phyloP scores from a whole-genome alignment of 1,284 basidiomycete species.

The Rhizoctonia solani region DNA sequence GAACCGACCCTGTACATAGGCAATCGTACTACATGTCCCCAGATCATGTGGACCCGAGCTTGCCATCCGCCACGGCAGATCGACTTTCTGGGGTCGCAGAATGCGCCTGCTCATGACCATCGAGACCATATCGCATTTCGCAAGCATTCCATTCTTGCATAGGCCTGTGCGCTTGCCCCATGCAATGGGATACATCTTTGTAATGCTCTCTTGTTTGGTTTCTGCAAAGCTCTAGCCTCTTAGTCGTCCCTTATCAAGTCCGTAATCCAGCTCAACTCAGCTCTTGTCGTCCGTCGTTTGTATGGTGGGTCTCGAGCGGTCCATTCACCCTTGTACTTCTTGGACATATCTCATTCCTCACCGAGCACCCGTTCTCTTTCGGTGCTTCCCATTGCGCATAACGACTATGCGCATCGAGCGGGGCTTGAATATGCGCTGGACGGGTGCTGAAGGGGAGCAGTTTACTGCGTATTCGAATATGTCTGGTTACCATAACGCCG shows the following conservation, averaged over 20 bases:
- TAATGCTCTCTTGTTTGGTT: constrained; percentile 16
- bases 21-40: not conserved
- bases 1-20: not conserved
- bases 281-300: constrained; percentile 10
- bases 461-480: not conserved
- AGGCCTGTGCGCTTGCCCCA: constrained; percentile 16
- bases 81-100: not conserved
- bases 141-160: not conserved
- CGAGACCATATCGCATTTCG: constrained; percentile 31
- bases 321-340: not conserved
- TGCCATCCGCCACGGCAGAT: not conserved
- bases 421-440: not conserved
- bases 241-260: constrained; percentile 12
- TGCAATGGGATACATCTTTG: not conserved
- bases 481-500: not conserved
- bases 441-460: not conserved
- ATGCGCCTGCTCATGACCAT: not conserved
- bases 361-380: not conserved
- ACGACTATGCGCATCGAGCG: not conserved
- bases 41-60: not conserved
- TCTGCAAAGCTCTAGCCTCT: constrained; percentile 4
- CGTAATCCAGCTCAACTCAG: constrained; percentile 34
- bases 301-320: not conserved
- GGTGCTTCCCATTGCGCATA: not conserved
- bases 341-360: constrained; percentile 6